A percentile compares a stretch with the other conserved stretches of the same genome.
These are phyloP conservation scores for Trametes sanguinea DNA, from an alignment of 768 basidiomycete genomes.

Conservation along the genomic window DNA sequence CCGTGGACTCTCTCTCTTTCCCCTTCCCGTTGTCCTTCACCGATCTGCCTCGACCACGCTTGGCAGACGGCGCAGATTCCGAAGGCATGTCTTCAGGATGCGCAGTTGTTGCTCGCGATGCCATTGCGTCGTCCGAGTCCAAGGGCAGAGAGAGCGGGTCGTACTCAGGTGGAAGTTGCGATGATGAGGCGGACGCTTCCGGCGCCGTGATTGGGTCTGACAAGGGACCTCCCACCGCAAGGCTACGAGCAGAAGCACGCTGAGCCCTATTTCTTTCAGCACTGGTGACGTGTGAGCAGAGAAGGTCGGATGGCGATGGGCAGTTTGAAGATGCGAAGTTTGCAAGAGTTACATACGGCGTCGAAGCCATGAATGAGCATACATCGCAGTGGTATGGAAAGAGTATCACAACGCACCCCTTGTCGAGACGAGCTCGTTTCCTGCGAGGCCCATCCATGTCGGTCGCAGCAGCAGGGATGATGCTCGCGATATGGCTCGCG, in stretches of 20 bases:
- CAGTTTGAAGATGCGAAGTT: not conserved
- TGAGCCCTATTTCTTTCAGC: conserved; percentile 28
- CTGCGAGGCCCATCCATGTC: conserved; percentile 66
- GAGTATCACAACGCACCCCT: conserved; percentile 55
- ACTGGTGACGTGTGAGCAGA: conserved; percentile 11
- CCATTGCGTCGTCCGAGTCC: conserved; percentile 59
- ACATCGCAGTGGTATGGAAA: conserved; percentile 17
- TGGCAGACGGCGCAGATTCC: conserved; percentile 10
- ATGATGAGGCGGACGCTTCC: conserved; percentile 39
- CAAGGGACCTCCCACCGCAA: conserved; percentile 17
- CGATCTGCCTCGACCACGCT: conserved; percentile 11
- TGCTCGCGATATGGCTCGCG: conserved; percentile 70
- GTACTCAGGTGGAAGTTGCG: conserved; percentile 53
- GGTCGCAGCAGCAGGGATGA: conserved; percentile 46
- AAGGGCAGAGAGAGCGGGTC: conserved; percentile 53
- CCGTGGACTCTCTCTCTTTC: conserved; percentile 43
- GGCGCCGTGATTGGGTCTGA: conserved; percentile 20
- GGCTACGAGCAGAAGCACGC: conserved; percentile 31
- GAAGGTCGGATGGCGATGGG: not conserved
- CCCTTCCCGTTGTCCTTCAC: conserved; percentile 42
- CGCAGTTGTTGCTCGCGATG: conserved; percentile 63
- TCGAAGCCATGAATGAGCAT: conserved; percentile 20
- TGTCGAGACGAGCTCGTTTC: conserved; percentile 74
- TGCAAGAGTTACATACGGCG: not conserved
- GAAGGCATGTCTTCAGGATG: conserved; percentile 30